These are phyloP conservation scores for Elasticomyces elasticus DNA, from an alignment of 495 filamentous ascomycete genomes.

Conservation along the genomic window DNA sequence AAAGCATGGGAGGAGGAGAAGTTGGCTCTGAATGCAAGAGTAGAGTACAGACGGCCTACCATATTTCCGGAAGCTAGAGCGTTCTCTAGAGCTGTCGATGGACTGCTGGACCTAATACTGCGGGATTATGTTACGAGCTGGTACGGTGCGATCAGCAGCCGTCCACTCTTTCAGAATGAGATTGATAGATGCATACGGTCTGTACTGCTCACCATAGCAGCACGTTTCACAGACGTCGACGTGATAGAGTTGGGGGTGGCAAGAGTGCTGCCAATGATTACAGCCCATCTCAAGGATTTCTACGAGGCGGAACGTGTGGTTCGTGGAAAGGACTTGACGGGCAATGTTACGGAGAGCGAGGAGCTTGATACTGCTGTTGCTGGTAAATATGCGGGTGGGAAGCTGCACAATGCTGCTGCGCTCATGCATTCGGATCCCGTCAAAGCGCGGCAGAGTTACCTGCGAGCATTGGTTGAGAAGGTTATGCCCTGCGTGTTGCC, in stretches of 20 bases:
- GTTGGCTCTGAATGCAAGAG: constrained; percentile 39
- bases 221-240: constrained; percentile 62
- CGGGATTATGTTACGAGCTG: constrained; percentile 82
- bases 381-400: constrained; percentile 79
- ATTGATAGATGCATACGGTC: constrained; percentile 69
- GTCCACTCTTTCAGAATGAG: constrained; percentile 69
- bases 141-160: constrained; percentile 78
- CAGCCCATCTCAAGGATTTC: constrained; percentile 83
- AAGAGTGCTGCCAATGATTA: constrained; percentile 76
- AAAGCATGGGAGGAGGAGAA: constrained; percentile 60
- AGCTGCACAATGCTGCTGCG: constrained; percentile 80
- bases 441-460: constrained; percentile 72
- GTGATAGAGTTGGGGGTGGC: constrained; percentile 70
- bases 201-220: constrained; percentile 60
- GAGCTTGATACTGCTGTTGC: constrained; percentile 92
- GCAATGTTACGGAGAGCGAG: constrained; percentile 88
- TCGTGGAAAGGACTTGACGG: constrained; percentile 73
- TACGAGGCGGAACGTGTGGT: constrained; percentile 82
- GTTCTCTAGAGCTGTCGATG: constrained; percentile 72
- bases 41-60: constrained; percentile 42
- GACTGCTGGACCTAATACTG: constrained; percentile 63
- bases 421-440: constrained; percentile 73
- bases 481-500: constrained; percentile 72
- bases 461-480: constrained; percentile 58
- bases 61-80: constrained; percentile 70